Evolutionary conservation across 2,329 filamentous ascomycete species (phyloP).

Genomic region (Botrytis sinoallii): DNA sequence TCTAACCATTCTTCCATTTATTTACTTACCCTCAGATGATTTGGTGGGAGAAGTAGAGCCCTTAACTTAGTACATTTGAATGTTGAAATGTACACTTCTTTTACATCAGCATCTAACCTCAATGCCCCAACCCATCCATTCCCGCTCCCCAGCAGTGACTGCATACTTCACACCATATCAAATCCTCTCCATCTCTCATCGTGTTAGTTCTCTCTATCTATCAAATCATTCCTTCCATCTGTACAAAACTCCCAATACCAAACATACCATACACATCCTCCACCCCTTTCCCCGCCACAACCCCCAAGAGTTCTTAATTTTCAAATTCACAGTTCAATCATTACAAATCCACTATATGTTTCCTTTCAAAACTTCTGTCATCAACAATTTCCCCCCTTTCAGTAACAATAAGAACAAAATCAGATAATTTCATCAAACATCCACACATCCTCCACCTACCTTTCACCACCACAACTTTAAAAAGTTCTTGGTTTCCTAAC

Average conservation of each 20-base stretch:
- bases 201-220: no score
- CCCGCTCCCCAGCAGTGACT: fast-evolving
- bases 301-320: not conserved
- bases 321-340: no score
- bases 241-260: not conserved
- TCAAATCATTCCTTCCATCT: not conserved
- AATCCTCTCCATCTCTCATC: no score
- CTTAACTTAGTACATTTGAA: not conserved
- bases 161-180: not conserved
- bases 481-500: not conserved
- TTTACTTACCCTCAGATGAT: no score
- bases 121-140: not conserved
- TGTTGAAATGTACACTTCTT: not conserved
- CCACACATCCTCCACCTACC: no score
- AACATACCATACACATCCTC: not conserved
- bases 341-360: no score
- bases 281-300: not conserved
- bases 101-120: not conserved
- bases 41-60: no score
- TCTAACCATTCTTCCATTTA: not conserved
- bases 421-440: not conserved
- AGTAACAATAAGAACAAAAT: no score
- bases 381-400: no score
- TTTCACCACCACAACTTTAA: not conserved
- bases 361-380: no score